Conservation (phyloP, 495 filamentous ascomycete species). For the Penicillium soppii region DNA sequence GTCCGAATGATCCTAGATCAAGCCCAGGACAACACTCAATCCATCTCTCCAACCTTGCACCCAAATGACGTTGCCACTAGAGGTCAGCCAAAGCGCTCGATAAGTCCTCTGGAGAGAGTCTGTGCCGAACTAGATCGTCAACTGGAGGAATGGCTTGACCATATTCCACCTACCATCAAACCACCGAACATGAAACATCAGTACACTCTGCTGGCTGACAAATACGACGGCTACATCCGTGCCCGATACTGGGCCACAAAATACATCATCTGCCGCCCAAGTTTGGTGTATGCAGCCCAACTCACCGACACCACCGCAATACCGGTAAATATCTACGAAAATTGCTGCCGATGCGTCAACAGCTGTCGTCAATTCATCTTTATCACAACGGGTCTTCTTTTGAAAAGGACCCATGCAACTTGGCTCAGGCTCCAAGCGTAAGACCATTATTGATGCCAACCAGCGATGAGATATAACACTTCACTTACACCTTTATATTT, state of each 20-base stretch:
- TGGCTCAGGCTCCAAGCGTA: slow-evolving; percentile 22
- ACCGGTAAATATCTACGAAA: slow-evolving; percentile 9
- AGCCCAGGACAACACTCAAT: slow-evolving; percentile 1
- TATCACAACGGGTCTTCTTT: slow-evolving; percentile 8
- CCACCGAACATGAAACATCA: too few species aligned
- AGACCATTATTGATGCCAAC: not conserved
- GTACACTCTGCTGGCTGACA: too few species aligned
- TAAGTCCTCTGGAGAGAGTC: slow-evolving; percentile 13
- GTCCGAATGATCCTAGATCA: slow-evolving; percentile 20
- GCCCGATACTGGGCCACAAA: slow-evolving; percentile 17
- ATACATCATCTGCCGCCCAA: slow-evolving; percentile 20
- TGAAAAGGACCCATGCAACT: slow-evolving; percentile 14
- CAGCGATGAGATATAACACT: not conserved
- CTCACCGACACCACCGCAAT: not conserved
- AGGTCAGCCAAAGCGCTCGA: slow-evolving; percentile 5
- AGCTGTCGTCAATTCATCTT: slow-evolving; percentile 18
- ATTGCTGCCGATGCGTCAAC: slow-evolving; percentile 16
- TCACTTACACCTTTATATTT: not conserved
- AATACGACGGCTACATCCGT: slow-evolving; percentile 16
- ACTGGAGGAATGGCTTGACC: slow-evolving; percentile 14
- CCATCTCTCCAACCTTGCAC: slow-evolving; percentile 1
- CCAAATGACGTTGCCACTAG: not conserved
- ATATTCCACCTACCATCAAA: slow-evolving; percentile 9
- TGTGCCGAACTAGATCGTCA: slow-evolving; percentile 17
- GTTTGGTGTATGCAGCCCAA: slow-evolving; percentile 16